These are phyloP conservation scores for Pseudogymnoascus sp. DNA, from an alignment of 2,329 filamentous ascomycete species.

Conservation along the genomic window DNA sequence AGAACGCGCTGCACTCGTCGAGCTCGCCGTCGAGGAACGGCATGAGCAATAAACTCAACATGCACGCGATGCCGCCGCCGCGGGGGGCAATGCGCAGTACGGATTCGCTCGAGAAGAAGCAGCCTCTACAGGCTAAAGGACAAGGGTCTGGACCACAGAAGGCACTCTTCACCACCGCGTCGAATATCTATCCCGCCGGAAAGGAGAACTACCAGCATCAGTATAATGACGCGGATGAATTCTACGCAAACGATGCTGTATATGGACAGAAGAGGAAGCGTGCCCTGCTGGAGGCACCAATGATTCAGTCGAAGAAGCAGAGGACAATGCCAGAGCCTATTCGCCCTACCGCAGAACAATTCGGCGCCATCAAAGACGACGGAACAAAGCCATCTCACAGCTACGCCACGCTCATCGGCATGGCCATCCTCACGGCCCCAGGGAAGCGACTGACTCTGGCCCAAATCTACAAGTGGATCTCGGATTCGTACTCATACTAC, in stretches of 20 bases:
- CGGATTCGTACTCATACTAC: constrained; percentile 89
- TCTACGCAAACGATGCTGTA: constrained; percentile 37
- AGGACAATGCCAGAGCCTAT: constrained; percentile 42
- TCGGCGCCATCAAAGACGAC: constrained; percentile 75
- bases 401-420: constrained; percentile 91
- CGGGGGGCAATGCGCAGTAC: constrained; percentile 46
- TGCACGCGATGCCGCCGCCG: constrained; percentile 61
- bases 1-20: constrained; percentile 47
- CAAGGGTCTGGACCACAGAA: constrained; percentile 46
- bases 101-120: constrained; percentile 64
- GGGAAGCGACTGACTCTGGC: constrained; percentile 78
- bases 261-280: constrained; percentile 52
- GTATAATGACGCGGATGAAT: constrained; percentile 15
- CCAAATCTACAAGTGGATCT: constrained; percentile 99
- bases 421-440: constrained; percentile 87
- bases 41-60: constrained; percentile 57
- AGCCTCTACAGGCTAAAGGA: constrained; percentile 31
- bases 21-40: constrained; percentile 53
- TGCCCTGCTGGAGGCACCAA: constrained; percentile 63
- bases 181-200: constrained; percentile 32
- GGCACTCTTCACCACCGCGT: constrained; percentile 38
- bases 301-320: constrained; percentile 63
- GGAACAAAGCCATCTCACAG: constrained; percentile 84
- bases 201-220: constrained; percentile 48
- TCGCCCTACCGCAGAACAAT: constrained; percentile 61